A percentile compares a stretch with the other conserved stretches of the same genome.
These are phyloP conservation scores for Neurospora africana DNA, from an alignment of 495 filamentous ascomycete species.

Conservation along the genomic window DNA sequence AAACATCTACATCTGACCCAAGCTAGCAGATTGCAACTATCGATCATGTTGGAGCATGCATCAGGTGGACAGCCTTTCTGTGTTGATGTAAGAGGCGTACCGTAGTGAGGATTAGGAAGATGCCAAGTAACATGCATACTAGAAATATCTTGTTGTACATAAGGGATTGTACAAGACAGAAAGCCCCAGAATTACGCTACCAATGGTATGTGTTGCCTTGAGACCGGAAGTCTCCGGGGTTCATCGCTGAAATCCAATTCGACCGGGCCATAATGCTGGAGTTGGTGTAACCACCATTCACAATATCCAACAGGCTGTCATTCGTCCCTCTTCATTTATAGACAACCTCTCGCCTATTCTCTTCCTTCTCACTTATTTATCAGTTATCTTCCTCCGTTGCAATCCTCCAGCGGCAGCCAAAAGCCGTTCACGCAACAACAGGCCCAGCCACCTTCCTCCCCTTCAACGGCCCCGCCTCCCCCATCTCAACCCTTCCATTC, in stretches of 20 bases:
- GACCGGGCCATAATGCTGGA: background rate
- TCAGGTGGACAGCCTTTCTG: too few species aligned
- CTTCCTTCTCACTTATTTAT: background rate
- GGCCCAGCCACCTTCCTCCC: background rate
- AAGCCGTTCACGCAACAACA: background rate
- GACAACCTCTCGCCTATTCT: background rate
- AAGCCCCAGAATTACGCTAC: background rate
- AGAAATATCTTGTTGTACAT: background rate
- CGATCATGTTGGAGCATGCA: too few species aligned
- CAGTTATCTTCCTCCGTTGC: background rate
- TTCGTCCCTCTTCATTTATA: background rate
- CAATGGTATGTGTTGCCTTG: background rate
- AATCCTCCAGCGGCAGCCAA: background rate
- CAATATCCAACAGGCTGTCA: background rate
- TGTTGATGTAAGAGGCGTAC: too few species aligned
- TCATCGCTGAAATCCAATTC: background rate
- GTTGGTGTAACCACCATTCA: background rate
- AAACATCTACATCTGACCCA: too few species aligned
- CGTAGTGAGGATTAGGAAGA: too few species aligned
- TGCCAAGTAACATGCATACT: background rate
- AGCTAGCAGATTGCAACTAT: too few species aligned
- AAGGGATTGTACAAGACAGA: background rate
- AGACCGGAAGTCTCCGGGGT: background rate
- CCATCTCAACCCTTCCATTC: constrained; percentile 24
- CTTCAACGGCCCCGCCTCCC: background rate